Percentiles rank a stretch among this genome's conserved stretches.
These are phyloP conservation scores for Fagopyrum tataricum DNA, from an alignment of 148 eudicot genomes.

Conservation along the genomic window DNA sequence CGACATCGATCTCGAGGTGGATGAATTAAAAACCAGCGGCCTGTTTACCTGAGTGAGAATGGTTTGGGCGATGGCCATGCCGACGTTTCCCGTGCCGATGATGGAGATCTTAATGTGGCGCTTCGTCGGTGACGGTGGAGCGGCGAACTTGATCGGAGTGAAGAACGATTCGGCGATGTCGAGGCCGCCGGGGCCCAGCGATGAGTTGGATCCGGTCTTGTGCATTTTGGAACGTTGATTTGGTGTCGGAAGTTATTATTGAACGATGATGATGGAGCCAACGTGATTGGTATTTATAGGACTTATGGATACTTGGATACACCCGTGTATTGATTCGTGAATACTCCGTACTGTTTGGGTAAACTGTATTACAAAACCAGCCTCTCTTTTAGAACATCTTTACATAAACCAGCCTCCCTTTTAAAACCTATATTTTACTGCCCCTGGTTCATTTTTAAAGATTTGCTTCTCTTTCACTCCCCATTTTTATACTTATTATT, in stretches of 20 bases:
- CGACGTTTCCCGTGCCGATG: constrained; percentile 79
- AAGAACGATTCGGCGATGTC: constrained; percentile 54
- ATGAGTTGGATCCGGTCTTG: constrained; percentile 28
- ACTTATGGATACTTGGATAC: too few relatives aligned
- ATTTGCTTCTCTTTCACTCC: too few relatives aligned
- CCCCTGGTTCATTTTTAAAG: too few relatives aligned
- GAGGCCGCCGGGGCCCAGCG: constrained; percentile 57
- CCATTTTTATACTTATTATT: too few relatives aligned
- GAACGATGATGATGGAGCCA: background rate
- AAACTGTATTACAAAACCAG: too few relatives aligned
- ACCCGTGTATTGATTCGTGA: background rate
- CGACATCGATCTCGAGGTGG: too few relatives aligned
- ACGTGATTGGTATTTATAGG: background rate
- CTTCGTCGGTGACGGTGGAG: constrained; percentile 42
- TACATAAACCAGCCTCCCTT: too few relatives aligned
- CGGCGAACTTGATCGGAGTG: constrained; percentile 41
- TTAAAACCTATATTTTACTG: too few relatives aligned
- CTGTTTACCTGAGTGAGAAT: constrained; percentile 37
- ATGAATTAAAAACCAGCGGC: background rate
- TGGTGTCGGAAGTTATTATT: background rate
- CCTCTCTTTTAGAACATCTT: too few relatives aligned
- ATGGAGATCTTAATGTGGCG: constrained; percentile 72
- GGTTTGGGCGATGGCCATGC: constrained; percentile 93
- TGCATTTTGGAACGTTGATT: constrained; percentile 25
- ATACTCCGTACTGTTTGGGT: too few relatives aligned